These are phyloP conservation scores for Hanseniaspora thailandica DNA, from an alignment of 805 yeast species.

Conservation along the genomic window DNA sequence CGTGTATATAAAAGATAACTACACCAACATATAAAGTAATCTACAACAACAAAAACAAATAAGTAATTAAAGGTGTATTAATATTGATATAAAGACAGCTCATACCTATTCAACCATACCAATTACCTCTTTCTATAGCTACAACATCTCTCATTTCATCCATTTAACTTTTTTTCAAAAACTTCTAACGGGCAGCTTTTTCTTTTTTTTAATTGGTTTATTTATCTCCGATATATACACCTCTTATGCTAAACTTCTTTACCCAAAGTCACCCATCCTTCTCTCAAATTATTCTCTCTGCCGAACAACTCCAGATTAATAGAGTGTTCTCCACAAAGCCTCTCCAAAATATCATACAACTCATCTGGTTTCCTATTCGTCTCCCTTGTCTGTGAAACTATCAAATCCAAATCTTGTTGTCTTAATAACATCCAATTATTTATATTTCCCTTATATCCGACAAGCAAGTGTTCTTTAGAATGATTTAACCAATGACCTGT, in stretches of 20 bases:
- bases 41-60: too few relatives aligned
- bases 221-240: not conserved
- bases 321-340: slow-evolving; percentile 65
- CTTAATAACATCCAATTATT: slow-evolving; percentile 55
- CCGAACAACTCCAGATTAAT: slow-evolving; percentile 85
- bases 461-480: slow-evolving; percentile 78
- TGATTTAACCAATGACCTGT: slow-evolving; percentile 97
- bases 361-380: slow-evolving; percentile 89
- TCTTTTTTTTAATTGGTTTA: not conserved
- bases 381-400: slow-evolving; percentile 77
- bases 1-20: too few relatives aligned
- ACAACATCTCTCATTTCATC: too few relatives aligned
- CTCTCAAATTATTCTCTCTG: slow-evolving; percentile 68
- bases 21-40: too few relatives aligned
- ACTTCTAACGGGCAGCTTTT: not conserved
- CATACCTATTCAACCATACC: too few relatives aligned
- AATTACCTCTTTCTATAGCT: too few relatives aligned
- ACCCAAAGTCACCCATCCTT: slow-evolving; percentile 87
- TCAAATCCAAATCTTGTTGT: slow-evolving; percentile 58
- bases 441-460: slow-evolving; percentile 65
- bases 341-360: slow-evolving; percentile 70
- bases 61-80: too few relatives aligned
- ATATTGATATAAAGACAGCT: too few relatives aligned
- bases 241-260: slow-evolving; percentile 50
- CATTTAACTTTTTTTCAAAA: too few relatives aligned